These are phyloP conservation scores for Westerdykella aurantiaca DNA, from an alignment of 2,329 filamentous ascomycete genomes.

Conservation along the genomic window DNA sequence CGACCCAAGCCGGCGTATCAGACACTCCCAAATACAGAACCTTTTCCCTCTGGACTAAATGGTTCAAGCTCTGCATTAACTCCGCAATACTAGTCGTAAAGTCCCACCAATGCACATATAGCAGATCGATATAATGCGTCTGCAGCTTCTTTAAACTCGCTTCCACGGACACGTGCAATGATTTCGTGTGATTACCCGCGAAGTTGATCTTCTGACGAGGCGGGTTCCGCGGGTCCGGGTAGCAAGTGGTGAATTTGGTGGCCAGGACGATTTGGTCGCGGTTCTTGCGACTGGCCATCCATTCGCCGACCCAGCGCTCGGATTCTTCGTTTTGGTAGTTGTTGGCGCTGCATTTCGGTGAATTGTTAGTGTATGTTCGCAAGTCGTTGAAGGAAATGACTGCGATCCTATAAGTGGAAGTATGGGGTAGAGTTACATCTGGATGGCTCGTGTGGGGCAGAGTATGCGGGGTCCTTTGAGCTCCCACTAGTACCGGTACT, in stretches of 20 bases:
- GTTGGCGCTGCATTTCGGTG: constrained; percentile 35
- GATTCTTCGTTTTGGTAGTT: constrained; percentile 46
- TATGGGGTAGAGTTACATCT: too few relatives aligned
- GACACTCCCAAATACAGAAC: constrained; percentile 37
- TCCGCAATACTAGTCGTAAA: constrained; percentile 34
- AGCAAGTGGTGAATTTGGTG: constrained; percentile 48
- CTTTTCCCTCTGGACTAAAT: constrained; percentile 32
- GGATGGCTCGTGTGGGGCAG: too few relatives aligned
- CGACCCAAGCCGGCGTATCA: constrained; percentile 40
- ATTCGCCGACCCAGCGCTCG: constrained; percentile 48
- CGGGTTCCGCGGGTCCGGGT: constrained; percentile 11
- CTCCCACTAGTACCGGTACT: too few relatives aligned
- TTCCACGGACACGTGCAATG: constrained; percentile 34
- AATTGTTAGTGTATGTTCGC: constrained; percentile 8
- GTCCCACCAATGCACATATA: constrained; percentile 42
- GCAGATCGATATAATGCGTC: constrained; percentile 38
- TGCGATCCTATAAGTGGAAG: neutral
- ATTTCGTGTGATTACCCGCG: constrained; percentile 38
- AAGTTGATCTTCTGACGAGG: constrained; percentile 34
- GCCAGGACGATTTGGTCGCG: constrained; percentile 51
- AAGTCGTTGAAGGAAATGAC: neutral
- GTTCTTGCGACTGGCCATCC: constrained; percentile 42
- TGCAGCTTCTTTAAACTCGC: constrained; percentile 39
- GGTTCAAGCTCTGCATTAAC: constrained; percentile 36
- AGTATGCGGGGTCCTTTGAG: too few relatives aligned